Conservation (phyloP, 2,329 filamentous ascomycete genomes). For the Penicillium palitans region DNA sequence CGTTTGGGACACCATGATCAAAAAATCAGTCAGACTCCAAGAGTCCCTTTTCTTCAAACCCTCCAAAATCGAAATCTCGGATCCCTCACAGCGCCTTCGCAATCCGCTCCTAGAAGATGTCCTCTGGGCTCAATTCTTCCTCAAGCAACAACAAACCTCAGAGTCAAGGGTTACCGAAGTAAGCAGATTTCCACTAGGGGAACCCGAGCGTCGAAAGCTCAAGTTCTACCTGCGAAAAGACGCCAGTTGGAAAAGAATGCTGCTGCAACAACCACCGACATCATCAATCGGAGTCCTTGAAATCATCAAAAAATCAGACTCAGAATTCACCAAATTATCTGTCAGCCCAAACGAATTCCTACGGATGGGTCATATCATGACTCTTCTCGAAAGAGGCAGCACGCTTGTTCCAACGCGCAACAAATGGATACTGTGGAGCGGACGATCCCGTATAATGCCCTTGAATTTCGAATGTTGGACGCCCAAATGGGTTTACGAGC, state of each 20-base stretch:
- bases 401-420: slow-evolving; percentile 10
- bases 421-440: slow-evolving; percentile 12
- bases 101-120: slow-evolving; percentile 11
- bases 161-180: neutral
- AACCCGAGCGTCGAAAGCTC: slow-evolving; percentile 2
- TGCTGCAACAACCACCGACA: slow-evolving; percentile 10
- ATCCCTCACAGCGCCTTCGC: slow-evolving; percentile 1
- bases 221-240: slow-evolving; percentile 5
- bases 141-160: slow-evolving; percentile 4
- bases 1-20: slow-evolving; percentile 1
- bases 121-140: slow-evolving; percentile 12
- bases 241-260: slow-evolving; percentile 10
- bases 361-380: slow-evolving; percentile 4
- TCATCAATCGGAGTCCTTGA: slow-evolving; percentile 10
- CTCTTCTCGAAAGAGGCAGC: slow-evolving; percentile 4
- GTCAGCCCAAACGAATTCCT: neutral
- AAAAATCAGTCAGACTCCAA: slow-evolving; percentile 3
- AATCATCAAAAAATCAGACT: slow-evolving; percentile 12
- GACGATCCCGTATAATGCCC: slow-evolving; percentile 7
- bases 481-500: slow-evolving; percentile 10
- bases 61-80: neutral
- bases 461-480: slow-evolving; percentile 11
- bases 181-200: slow-evolving; percentile 7
- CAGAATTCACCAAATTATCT: slow-evolving; percentile 5
- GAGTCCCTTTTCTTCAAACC: slow-evolving; percentile 6